Evolutionary conservation across 2,329 filamentous ascomycete genomes (phyloP).

Genomic region (Ophiostoma ips): DNA sequence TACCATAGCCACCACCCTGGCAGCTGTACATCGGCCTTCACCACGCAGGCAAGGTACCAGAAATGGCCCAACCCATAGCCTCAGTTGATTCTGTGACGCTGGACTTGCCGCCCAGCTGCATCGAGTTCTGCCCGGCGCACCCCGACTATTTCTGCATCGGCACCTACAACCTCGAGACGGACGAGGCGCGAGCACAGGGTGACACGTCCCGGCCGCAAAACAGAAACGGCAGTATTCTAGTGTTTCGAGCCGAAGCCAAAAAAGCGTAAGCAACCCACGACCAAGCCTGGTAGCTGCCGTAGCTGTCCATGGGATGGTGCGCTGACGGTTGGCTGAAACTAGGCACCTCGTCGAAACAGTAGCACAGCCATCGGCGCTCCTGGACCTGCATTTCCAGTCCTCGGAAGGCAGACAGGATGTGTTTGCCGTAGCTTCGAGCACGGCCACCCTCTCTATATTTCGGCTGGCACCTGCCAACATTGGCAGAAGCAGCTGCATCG

Average conservation of each 20-base stretch:
- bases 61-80: constrained; percentile 17
- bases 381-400: constrained; percentile 74
- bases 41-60: too few species aligned
- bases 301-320: too few species aligned
- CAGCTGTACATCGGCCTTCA: too few species aligned
- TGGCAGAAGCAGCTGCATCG: constrained; percentile 20
- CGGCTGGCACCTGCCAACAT: constrained; percentile 28
- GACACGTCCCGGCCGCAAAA: constrained; percentile 35
- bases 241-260: constrained; percentile 43
- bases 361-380: constrained; percentile 55
- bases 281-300: too few species aligned
- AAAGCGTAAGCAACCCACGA: constrained; percentile 40
- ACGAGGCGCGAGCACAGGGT: constrained; percentile 16
- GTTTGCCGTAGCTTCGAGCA: constrained; percentile 66
- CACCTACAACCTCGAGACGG: constrained; percentile 62
- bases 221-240: constrained; percentile 59
- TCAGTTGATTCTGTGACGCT: constrained; percentile 38
- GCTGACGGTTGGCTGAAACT: not conserved
- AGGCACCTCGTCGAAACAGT: constrained; percentile 36
- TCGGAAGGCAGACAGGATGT: constrained; percentile 30
- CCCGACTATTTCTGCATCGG: constrained; percentile 62
- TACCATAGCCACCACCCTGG: too few species aligned
- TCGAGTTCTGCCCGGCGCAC: constrained; percentile 55
- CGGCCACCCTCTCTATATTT: constrained; percentile 55
- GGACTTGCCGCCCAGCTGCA: constrained; percentile 60